phyloP scores from a whole-genome alignment of 257 asterid genomes.

The Solanum piurae region DNA sequence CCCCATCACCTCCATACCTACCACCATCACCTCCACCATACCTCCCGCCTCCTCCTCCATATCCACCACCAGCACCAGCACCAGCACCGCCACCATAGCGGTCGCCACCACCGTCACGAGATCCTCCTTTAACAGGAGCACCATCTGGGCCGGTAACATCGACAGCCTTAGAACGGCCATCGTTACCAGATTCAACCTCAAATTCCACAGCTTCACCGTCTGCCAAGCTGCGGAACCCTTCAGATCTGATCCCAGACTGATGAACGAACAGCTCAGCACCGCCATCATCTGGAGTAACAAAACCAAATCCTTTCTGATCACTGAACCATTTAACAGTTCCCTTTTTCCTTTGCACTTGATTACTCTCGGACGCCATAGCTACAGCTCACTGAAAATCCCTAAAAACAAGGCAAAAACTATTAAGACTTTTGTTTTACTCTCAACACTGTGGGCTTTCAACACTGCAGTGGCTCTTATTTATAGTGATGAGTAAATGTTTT shows the following conservation, averaged over 20 bases:
- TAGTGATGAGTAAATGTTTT: background rate
- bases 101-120: slow-evolving; percentile 21
- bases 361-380: slow-evolving; percentile 11
- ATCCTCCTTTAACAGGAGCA: slow-evolving; percentile 40
- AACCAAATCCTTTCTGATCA: slow-evolving; percentile 69
- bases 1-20: background rate
- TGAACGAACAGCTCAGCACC: slow-evolving; percentile 74
- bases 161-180: slow-evolving; percentile 52
- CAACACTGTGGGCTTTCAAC: background rate
- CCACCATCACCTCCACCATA: background rate
- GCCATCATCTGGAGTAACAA: slow-evolving; percentile 74
- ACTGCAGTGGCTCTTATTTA: background rate
- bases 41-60: background rate
- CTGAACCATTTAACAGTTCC: slow-evolving; percentile 79
- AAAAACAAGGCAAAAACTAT: too few species aligned
- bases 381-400: background rate
- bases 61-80: background rate
- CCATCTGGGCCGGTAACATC: slow-evolving; percentile 56
- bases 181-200: slow-evolving; percentile 32
- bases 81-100: slow-evolving; percentile 12
- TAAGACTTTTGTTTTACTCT: background rate
- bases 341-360: slow-evolving; percentile 24
- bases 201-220: slow-evolving; percentile 69
- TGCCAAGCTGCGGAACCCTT: slow-evolving; percentile 59
- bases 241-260: slow-evolving; percentile 54